Evolutionary conservation across 2,329 filamentous ascomycete genomes (phyloP), one percentile per base, ranked within the genome.

Genomic region (Colletotrichum noveboracense): DNA sequence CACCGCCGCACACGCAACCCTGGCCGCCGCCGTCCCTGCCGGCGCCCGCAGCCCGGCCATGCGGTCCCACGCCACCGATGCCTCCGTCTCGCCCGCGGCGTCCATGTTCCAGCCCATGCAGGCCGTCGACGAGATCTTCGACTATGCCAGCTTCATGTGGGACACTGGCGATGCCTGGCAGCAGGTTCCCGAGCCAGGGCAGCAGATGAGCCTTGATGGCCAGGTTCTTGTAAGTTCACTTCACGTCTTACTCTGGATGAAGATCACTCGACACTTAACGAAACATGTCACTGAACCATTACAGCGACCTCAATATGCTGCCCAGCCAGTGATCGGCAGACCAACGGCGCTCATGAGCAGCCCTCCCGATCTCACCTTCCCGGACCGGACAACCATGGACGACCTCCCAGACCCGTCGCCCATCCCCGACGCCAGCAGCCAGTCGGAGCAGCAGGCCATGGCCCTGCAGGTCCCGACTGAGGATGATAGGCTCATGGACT

Each of bases 101-200:
- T 80, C 81, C 1, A 75, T 78, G 0, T 79, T 81, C 21, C 79
- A 82, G 66, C 76, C 80, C 14, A 73, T 77, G 6, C 81, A 83
- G 43, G 82, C 83, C 7, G 84, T 86, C 60, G 85, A 85, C 55
- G 84, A 88, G 76, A 81, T 87, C 21, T 88, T 88, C 76, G 86
- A 87, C 80, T 88, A 87, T 76, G 86, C 86, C 36, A 87, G 84
- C 78, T 88, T 88, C 79, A 87, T 88, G 85, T 88, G 87, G 87
- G 85, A 88, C 70, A 81, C 83, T 5, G 81, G 80, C 6, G 81
- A 84, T 62, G 80, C 82, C 61, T 84, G 83, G 84, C 82, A 82
- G 71, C 81, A 84, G 52, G 73, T 65, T 1, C 70, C 64, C 76
- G 80, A 80, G 7, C 14, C 65, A 10, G 70, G 70, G 4, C 70